Evolutionary conservation across 1,284 basidiomycete species (phyloP), one percentile per base, ranked within the genome.

Genomic region (Irpex rosettiformis): DNA sequence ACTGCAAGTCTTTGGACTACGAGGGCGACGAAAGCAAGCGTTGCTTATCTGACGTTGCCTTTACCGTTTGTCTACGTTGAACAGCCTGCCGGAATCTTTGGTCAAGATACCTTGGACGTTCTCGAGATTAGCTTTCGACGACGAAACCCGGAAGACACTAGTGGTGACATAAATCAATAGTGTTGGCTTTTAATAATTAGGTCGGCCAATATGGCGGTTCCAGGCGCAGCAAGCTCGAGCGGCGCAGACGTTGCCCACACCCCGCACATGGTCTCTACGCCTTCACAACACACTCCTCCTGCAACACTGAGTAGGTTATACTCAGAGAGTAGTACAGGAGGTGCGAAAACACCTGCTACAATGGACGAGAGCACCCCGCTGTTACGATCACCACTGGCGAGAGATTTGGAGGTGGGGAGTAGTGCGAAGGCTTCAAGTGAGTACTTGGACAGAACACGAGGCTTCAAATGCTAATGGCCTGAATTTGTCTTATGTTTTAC

Each of bases 311-410:
- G 59, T 37, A 40, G 55, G 37, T 58, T 62, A 60, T 64, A 62
- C 55, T 47, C 55, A 18, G 61, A 62, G 30, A 55, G 57, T 37
- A 49, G 60, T 16, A 60, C 58, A 25, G 62, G 59, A 24, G 68
- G 67, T 3, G 25, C 60, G 13, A 63, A 55, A 24, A 68, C 66
- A 28, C 65, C 64, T 3, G 62, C 48, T 1, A 61, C 63, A 24
- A 47, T 61, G 13, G 64, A 67, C 18, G 69, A 70, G 53, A 58
- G 58, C 8, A 60, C 63, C 3, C 54, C 65, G n/a, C 53, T 71
- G 37, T 55, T 71, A 11, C 64, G 56, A 2, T 58, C 52, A 22
- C 37, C 21, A n/a, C 29, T 40, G n/a, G 47, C 53, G 11, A 58
- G 59, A 16, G 66, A 62, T 48, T 33, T 65, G 3, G 61, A 63